These are phyloP conservation scores for Sphagnum fallax DNA, from an alignment of 228 moss, liverwort and hornwort species.

Conservation along the genomic window DNA sequence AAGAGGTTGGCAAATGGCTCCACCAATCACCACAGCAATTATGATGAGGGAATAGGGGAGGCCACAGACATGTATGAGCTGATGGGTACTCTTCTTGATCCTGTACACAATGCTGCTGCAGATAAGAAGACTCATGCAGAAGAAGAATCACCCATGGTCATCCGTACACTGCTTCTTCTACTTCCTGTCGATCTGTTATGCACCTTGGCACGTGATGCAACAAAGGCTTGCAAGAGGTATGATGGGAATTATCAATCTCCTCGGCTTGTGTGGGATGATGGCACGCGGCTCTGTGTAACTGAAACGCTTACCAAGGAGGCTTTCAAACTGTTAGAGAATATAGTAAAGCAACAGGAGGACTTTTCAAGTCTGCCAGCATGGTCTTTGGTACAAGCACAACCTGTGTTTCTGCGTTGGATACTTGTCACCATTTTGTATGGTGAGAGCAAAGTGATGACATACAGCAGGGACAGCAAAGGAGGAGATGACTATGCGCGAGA, in stretches of 20 bases:
- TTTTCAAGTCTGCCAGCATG: constrained; percentile 47
- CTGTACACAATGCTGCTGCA: constrained; percentile 23
- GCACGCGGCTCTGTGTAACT: constrained; percentile 54
- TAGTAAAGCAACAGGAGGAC: constrained; percentile 25
- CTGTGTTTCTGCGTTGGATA: constrained; percentile 73
- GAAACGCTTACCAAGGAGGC: constrained; percentile 53
- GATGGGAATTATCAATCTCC: constrained; percentile 69
- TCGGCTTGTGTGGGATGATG: constrained; percentile 84
- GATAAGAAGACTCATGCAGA: constrained; percentile 32
- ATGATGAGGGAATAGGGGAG: constrained; percentile 73
- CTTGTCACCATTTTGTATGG: constrained; percentile 66
- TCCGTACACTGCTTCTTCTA: constrained; percentile 65
- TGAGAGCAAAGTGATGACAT: constrained; percentile 52
- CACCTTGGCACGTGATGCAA: constrained; percentile 79
- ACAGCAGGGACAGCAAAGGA: constrained; percentile 39
- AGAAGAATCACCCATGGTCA: constrained; percentile 32
- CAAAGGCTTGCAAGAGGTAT: constrained; percentile 70
- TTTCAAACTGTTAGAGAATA: constrained; percentile 35
- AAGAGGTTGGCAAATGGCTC: constrained; percentile 65
- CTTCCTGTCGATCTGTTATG: constrained; percentile 86
- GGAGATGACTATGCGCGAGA: constrained; percentile 81
- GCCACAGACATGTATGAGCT: constrained; percentile 96
- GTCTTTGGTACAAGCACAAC: constrained; percentile 56
- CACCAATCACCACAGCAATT: constrained; percentile 56
- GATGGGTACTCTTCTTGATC: constrained; percentile 32